phyloP scores from a whole-genome alignment of 2,329 filamentous ascomycete species.

The Monilinia polystroma region DNA sequence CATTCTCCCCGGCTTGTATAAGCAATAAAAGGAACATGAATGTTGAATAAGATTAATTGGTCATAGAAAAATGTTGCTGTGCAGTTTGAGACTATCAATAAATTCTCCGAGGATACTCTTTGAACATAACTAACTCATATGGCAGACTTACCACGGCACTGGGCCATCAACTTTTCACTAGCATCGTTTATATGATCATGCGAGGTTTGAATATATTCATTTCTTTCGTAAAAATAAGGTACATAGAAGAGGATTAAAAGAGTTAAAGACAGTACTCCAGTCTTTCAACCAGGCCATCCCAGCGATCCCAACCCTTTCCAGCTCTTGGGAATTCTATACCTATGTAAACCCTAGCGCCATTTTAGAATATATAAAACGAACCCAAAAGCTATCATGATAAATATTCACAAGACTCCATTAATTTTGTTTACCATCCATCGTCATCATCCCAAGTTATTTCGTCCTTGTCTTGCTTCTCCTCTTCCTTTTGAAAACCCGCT shows the following conservation, averaged over 20 bases:
- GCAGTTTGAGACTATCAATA: no score
- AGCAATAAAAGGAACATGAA: no score
- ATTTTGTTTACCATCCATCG: conserved; percentile 8
- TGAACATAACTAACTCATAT: not conserved
- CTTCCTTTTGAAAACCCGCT: not conserved
- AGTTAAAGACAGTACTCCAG: not conserved
- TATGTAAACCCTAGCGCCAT: not conserved
- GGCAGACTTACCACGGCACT: no score
- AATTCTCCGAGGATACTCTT: no score
- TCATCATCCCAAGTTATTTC: conserved; percentile 19
- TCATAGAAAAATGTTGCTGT: no score
- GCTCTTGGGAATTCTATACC: conserved; percentile 2
- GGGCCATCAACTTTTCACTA: no score
- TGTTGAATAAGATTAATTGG: no score
- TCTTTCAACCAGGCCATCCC: not conserved
- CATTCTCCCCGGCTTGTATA: no score
- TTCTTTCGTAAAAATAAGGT: not conserved
- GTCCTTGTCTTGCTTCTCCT: not conserved
- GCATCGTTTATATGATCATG: not conserved
- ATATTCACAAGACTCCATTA: not conserved
- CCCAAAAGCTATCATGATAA: not conserved
- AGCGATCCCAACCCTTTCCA: not conserved
- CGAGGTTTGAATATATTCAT: not conserved
- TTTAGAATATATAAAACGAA: not conserved
- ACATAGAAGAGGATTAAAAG: not conserved